A percentile compares a stretch with the other conserved stretches of the same genome.
Evolutionary conservation across 805 yeast genomes (phyloP).

Genomic region (Diddensiella caesifluorescens): DNA sequence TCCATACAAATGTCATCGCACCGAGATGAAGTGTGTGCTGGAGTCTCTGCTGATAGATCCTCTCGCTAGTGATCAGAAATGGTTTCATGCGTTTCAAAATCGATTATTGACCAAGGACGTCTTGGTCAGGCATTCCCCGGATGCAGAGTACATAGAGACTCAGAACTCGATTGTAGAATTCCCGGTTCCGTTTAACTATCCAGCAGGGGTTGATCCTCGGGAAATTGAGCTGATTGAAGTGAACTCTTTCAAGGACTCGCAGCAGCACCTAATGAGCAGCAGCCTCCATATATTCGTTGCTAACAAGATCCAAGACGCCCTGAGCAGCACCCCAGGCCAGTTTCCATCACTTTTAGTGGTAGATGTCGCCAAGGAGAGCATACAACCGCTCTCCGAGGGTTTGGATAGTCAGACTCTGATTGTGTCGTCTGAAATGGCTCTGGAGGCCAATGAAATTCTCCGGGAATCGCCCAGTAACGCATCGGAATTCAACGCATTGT

Average conservation of each 20-base stretch:
- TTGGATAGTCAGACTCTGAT: conserved; percentile 13
- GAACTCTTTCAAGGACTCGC: conserved; percentile 26
- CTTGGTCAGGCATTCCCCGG: conserved; percentile 25
- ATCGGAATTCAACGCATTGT: conserved; percentile 20
- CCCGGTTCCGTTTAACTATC: conserved; percentile 23
- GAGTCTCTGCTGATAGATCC: conserved; percentile 33
- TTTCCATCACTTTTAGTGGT: conserved; percentile 22
- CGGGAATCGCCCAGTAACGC: conserved; percentile 27
- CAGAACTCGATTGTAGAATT: conserved; percentile 31
- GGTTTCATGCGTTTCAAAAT: conserved; percentile 27
- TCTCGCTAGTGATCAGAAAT: conserved; percentile 27
- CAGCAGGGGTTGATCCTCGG: conserved; percentile 8
- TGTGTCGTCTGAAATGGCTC: conserved; percentile 21
- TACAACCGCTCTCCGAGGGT: conserved; percentile 5
- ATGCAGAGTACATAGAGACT: conserved; percentile 29
- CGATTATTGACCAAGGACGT: conserved; percentile 32
- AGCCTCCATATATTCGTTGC: conserved; percentile 26
- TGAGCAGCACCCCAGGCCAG: conserved; percentile 16
- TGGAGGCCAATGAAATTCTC: conserved; percentile 24
- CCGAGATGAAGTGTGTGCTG: conserved; percentile 23
- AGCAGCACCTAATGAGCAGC: conserved; percentile 27
- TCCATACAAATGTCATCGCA: conserved; percentile 25
- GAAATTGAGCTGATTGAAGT: conserved; percentile 29
- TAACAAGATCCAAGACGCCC: conserved; percentile 18
- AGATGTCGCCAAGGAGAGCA: conserved; percentile 11